Base-by-base conservation (phyloP, 1,139 yeast genomes). In the Candida sp. region DNA sequence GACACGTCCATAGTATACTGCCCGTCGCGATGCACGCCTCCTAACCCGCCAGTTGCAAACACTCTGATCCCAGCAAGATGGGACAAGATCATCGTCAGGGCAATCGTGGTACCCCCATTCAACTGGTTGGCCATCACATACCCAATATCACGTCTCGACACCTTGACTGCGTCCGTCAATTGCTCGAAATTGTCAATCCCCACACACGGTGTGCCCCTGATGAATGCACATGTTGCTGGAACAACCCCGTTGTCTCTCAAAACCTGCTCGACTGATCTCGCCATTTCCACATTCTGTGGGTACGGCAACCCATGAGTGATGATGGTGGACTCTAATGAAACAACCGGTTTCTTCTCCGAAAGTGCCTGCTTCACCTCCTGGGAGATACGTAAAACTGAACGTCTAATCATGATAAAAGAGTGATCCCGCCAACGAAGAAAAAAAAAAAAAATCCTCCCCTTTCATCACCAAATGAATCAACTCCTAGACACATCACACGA, bases 1-100 rank as follows among this genome's bases (percentile, higher is more conserved):
- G 94, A 86, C 27, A 91, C 76, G 67, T 91, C 98, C 84, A 90
- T 81, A 1, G 93, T 85, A 32, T 68, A 57, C 49, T 88, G 87
- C 6, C 88, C 96, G 9, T 88, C 90, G 51, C 91, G 78, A 62
- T 92, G 97, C 11, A 91, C 97, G 12, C 98, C 98, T 7, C 98
- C 97, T 28, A 91, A 76, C 1, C 98, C 98, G 38, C 98, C 98
- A 2, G 97, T 92, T 1, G 96, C 96, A 76, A 91, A 92, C 23
- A 92, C 92, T 57, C 82, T 80, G 59, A 91, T 89, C 0, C 96
- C 96, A 0, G 93, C 93, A 62, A 72, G 63, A 49, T 85, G 77
- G 0, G 97, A 86, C 12, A 92, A 68, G 12, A 91, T 88, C 96
- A 91, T 90, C 0, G 97, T 91, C 47, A 90, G 87, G 1, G 97